Conservation (phyloP, 495 filamentous ascomycete species). For the Trichoderma reesei region DNA sequence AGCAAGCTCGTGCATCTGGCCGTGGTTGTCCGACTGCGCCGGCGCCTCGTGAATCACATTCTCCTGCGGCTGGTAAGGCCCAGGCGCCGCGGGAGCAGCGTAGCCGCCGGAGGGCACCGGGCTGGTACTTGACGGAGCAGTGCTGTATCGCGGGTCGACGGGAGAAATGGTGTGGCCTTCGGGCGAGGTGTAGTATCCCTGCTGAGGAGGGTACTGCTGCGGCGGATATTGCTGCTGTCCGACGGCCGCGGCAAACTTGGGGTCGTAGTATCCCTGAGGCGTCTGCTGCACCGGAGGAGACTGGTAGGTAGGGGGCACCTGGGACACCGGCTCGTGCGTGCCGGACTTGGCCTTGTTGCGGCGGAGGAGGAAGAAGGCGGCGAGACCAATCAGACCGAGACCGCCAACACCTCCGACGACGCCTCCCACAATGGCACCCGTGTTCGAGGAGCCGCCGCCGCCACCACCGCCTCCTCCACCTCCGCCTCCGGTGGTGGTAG, state of each 20-base stretch:
- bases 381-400: conserved; percentile 31
- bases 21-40: not conserved
- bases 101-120: not conserved
- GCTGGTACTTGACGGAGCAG: not conserved
- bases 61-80: not conserved
- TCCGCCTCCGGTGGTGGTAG: not conserved
- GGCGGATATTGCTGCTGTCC: not conserved
- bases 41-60: not conserved
- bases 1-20: conserved; percentile 13
- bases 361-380: conserved; percentile 28
- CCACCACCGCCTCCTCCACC: not conserved
- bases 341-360: conserved; percentile 22
- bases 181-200: not conserved
- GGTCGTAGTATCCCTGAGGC: not conserved
- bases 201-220: not conserved
- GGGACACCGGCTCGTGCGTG: not conserved
- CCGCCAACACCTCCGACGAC: conserved; percentile 38
- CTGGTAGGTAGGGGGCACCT: not conserved
- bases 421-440: conserved; percentile 37
- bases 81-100: not conserved
- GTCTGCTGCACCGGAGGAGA: not conserved
- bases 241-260: not conserved
- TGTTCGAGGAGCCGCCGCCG: conserved; percentile 14
- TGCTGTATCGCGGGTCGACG: not conserved
- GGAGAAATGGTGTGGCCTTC: not conserved